Conservation (phyloP, 768 basidiomycete species). For the Mycena albidolilacea region DNA sequence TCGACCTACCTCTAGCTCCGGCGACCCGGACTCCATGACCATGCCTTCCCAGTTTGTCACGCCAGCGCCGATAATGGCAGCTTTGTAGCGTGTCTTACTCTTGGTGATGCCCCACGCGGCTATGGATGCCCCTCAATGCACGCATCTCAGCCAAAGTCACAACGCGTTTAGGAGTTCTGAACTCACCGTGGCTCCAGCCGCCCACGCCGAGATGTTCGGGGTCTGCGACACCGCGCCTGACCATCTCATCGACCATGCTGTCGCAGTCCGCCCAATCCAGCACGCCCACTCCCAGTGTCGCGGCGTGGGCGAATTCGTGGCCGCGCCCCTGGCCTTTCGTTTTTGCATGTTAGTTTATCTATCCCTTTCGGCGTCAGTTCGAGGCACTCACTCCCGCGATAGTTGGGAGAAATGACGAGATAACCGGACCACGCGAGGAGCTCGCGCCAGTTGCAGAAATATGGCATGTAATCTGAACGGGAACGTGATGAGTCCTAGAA, state of each 20-base stretch:
- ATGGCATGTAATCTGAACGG: constrained; percentile 54
- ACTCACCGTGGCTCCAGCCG: constrained; percentile 56
- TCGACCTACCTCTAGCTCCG: constrained; percentile 54
- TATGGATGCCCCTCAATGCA: constrained; percentile 47
- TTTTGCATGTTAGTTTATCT: constrained; percentile 4
- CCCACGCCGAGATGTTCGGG: constrained; percentile 49
- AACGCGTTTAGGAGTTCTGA: background rate
- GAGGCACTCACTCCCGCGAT: constrained; percentile 50
- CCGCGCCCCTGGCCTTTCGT: constrained; percentile 51
- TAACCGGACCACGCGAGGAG: constrained; percentile 52
- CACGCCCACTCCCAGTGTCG: constrained; percentile 49
- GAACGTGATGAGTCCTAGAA: background rate
- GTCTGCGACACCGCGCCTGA: constrained; percentile 51
- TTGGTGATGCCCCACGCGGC: constrained; percentile 55
- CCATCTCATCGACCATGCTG: constrained; percentile 54
- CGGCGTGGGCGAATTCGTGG: constrained; percentile 50
- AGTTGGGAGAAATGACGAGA: constrained; percentile 54
- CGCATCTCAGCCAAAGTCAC: background rate
- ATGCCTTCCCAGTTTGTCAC: constrained; percentile 54
- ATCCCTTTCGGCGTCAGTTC: background rate
- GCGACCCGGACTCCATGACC: constrained; percentile 54
- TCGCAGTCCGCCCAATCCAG: constrained; percentile 54
- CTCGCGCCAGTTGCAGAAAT: constrained; percentile 57
- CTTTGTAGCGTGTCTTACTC: constrained; percentile 53
- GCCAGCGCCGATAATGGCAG: constrained; percentile 54